A percentile compares a stretch with the other conserved stretches of the same genome.
Evolutionary conservation across 169 alveolate species (phyloP).

Genomic region (Eimeria tenella): DNA sequence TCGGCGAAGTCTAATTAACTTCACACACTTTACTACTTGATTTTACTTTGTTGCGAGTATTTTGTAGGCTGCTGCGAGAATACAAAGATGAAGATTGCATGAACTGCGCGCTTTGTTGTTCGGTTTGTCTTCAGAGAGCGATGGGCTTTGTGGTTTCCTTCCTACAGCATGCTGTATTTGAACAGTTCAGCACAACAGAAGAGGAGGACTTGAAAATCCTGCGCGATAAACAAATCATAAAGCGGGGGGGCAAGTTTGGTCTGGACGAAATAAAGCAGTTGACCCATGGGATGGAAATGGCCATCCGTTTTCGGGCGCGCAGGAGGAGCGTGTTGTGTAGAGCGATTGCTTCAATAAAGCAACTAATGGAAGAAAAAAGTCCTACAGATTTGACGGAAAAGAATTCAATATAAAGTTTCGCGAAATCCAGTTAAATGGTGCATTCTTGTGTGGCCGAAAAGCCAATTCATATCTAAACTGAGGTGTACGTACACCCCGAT

Average conservation of each 20-base stretch:
- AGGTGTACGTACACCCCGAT: conserved; percentile 12
- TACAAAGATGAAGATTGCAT: too few species aligned
- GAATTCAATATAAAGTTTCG: not conserved
- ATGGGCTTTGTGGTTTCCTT: not conserved
- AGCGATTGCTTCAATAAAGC: not conserved
- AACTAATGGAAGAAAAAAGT: not conserved
- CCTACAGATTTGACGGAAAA: too few species aligned
- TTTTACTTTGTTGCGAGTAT: too few species aligned
- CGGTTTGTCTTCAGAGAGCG: not conserved
- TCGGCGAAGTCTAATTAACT: too few species aligned
- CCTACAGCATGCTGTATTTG: not conserved
- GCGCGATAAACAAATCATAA: too few species aligned
- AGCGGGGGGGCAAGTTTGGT: not conserved
- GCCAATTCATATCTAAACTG: not conserved
- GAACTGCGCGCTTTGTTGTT: too few species aligned
- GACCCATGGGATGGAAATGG: not conserved
- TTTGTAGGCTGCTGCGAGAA: too few species aligned
- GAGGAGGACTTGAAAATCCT: conserved; percentile 6
- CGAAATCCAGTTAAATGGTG: too few species aligned
- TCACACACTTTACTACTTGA: too few species aligned
- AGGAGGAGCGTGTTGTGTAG: not conserved
- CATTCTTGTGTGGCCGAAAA: too few species aligned
- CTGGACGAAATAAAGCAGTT: not conserved
- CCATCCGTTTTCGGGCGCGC: not conserved
- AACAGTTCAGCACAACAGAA: conserved; percentile 17